phyloP scores from a whole-genome alignment of 257 asterid genomes.

The Plantago elongata region DNA sequence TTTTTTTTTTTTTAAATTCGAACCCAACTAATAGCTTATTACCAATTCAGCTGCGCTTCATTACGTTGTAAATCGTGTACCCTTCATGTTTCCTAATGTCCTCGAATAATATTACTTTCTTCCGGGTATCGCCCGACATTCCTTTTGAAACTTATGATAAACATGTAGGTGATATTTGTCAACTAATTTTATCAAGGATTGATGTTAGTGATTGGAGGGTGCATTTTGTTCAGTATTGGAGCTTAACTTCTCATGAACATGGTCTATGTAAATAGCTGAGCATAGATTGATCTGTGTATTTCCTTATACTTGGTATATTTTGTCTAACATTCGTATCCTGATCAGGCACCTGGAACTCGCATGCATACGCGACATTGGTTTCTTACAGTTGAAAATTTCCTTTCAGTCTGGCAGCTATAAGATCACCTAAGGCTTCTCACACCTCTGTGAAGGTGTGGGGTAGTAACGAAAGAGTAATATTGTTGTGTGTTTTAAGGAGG shows the following conservation, averaged over 20 bases:
- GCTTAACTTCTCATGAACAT: background rate
- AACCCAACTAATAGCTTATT: too few species aligned
- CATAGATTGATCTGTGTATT: background rate
- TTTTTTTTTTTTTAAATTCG: too few species aligned
- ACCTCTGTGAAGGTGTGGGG: conserved; percentile 98
- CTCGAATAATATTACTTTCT: conserved; percentile 7
- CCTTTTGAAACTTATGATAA: background rate
- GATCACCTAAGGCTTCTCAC: conserved; percentile 62
- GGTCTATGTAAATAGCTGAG: background rate
- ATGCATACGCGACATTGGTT: conserved; percentile 34
- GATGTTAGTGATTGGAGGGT: background rate
- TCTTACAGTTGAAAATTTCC: conserved; percentile 40
- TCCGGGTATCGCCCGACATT: background rate
- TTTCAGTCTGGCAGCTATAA: conserved; percentile 97
- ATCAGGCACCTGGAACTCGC: conserved; percentile 61
- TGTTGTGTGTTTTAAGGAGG: conserved; percentile 59
- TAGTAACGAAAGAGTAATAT: conserved; percentile 43
- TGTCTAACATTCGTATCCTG: conserved; percentile 13
- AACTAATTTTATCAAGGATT: background rate
- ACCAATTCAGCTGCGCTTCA: too few species aligned
- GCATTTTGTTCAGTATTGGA: background rate
- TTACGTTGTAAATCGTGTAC: too few species aligned
- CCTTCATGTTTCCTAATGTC: background rate
- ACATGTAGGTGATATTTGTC: background rate
- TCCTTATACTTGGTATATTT: conserved; percentile 13